A percentile compares a stretch with the other conserved stretches of the same genome.
Conservation (phyloP, 805 yeast genomes). For the Lipomyces orientalis region DNA sequence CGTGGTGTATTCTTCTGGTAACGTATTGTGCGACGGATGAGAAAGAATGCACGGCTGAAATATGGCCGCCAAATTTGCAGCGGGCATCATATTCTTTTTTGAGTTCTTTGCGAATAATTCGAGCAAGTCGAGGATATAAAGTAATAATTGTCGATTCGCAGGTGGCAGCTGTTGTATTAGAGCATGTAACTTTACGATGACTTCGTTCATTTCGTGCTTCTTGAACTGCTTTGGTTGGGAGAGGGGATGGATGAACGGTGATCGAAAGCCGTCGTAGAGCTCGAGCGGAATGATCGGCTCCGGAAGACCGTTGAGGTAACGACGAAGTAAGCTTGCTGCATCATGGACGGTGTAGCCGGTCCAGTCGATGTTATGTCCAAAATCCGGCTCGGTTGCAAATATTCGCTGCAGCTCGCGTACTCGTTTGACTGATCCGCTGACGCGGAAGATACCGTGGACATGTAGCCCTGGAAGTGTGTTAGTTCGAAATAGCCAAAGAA, state of each 20-base stretch:
- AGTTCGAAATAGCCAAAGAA: not conserved
- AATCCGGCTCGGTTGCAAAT: constrained; percentile 86
- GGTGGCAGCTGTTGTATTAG: constrained; percentile 74
- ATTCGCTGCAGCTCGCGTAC: constrained; percentile 82
- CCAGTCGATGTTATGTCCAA: constrained; percentile 89
- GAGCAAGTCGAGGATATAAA: constrained; percentile 83
- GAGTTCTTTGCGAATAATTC: constrained; percentile 84
- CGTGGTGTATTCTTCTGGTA: constrained; percentile 87
- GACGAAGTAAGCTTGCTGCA: constrained; percentile 86
- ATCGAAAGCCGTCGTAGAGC: constrained; percentile 77
- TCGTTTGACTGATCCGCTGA: constrained; percentile 89
- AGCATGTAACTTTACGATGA: constrained; percentile 71
- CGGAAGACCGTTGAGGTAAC: constrained; percentile 84
- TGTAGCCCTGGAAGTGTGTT: constrained; percentile 50
- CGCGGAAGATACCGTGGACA: constrained; percentile 90
- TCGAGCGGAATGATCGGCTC: constrained; percentile 88
- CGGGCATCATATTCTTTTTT: constrained; percentile 84
- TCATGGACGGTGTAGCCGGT: constrained; percentile 95
- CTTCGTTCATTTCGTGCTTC: constrained; percentile 46
- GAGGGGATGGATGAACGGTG: constrained; percentile 51
- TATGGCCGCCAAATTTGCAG: constrained; percentile 90
- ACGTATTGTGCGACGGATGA: constrained; percentile 90
- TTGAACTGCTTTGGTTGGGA: constrained; percentile 32
- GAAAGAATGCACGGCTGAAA: constrained; percentile 96
- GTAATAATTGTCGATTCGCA: constrained; percentile 78